These are phyloP conservation scores for Ulota crispa DNA, from an alignment of 225 moss, liverwort and hornwort species.

Conservation along the genomic window DNA sequence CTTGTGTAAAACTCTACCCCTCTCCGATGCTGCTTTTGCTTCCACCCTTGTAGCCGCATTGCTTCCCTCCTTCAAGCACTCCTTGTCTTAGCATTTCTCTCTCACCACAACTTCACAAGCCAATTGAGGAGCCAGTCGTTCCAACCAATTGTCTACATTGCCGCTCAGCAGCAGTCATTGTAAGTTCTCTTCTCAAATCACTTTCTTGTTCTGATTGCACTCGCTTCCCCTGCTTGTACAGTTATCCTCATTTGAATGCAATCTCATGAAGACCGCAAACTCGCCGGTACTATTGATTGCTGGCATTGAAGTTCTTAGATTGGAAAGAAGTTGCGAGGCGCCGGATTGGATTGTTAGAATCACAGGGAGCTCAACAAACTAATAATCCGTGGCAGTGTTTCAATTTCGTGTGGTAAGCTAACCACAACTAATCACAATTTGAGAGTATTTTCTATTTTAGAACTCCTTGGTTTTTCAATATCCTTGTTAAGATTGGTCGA, in stretches of 20 bases:
- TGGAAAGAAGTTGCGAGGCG: too few species aligned
- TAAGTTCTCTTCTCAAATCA: background rate
- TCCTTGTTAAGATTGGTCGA: too few species aligned
- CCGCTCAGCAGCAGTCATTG: background rate
- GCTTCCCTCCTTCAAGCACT: background rate
- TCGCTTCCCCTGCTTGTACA: background rate
- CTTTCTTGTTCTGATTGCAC: background rate
- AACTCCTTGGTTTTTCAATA: too few species aligned
- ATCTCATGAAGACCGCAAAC: background rate
- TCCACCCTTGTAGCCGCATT: background rate
- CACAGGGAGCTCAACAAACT: too few species aligned
- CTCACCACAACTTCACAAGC: background rate
- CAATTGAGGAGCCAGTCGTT: background rate
- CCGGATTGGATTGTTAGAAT: too few species aligned
- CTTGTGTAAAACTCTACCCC: background rate
- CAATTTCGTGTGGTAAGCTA: too few species aligned
- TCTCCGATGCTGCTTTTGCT: background rate
- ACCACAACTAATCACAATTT: too few species aligned
- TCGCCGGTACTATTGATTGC: too few species aligned
- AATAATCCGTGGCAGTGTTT: too few species aligned
- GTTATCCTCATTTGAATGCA: background rate
- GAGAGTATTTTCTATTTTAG: too few species aligned
- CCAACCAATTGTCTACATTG: background rate
- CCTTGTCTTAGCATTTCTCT: background rate
- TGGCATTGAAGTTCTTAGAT: too few species aligned